A percentile compares a stretch with the other conserved stretches of the same genome.
Evolutionary conservation across 805 yeast species (phyloP).

Genomic region (Starmerella roubikii): DNA sequence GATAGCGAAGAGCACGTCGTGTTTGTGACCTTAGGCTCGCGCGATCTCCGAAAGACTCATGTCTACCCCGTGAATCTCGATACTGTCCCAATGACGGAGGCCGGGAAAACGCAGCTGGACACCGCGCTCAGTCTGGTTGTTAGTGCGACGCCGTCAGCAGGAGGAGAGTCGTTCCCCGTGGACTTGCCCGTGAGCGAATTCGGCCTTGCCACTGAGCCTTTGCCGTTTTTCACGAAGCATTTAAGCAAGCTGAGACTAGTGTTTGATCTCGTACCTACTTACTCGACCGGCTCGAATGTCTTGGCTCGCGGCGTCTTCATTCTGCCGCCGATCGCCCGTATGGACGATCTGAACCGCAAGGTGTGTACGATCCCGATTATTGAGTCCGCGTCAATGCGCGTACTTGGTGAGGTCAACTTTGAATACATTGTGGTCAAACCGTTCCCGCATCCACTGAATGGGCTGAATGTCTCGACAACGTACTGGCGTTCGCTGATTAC

Average conservation of each 20-base stretch:
- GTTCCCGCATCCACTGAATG: conserved; percentile 56
- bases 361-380: conserved; percentile 58
- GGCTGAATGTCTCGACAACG: conserved; percentile 51
- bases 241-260: conserved; percentile 36
- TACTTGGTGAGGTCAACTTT: conserved; percentile 64
- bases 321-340: conserved; percentile 33
- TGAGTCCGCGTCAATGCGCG: conserved; percentile 54
- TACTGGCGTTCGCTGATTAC: conserved; percentile 86
- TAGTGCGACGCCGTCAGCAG: conserved; percentile 29
- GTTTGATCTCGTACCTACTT: conserved; percentile 85
- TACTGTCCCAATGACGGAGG: conserved; percentile 60
- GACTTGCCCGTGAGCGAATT: conserved; percentile 79
- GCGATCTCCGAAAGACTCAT: conserved; percentile 50
- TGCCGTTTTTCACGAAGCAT: conserved; percentile 45
- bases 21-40: conserved; percentile 75
- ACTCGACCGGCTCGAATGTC: conserved; percentile 31
- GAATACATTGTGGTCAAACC: conserved; percentile 61
- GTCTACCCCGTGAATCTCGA: conserved; percentile 51
- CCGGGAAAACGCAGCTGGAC: conserved; percentile 71
- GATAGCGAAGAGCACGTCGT: conserved; percentile 51
- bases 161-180: conserved; percentile 45
- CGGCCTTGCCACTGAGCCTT: conserved; percentile 46
- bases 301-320: conserved; percentile 79
- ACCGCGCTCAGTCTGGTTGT: conserved; percentile 72
- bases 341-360: conserved; percentile 51